phyloP scores from a whole-genome alignment of 257 asterid genomes.

The Scutellaria baicalensis region DNA sequence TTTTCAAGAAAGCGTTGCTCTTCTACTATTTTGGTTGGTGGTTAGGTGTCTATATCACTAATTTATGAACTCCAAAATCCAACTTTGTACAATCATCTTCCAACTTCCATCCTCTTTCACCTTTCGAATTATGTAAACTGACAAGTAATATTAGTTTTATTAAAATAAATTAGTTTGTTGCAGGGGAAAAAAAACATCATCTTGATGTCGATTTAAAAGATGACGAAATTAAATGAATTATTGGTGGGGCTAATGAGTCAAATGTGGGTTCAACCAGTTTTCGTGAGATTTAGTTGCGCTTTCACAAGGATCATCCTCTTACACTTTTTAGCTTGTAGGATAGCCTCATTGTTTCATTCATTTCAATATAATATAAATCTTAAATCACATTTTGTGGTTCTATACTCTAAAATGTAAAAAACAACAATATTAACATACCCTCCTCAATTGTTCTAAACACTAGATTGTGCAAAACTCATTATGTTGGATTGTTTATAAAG shows the following conservation, averaged over 20 bases:
- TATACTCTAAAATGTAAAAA: background rate
- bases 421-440: background rate
- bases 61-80: background rate
- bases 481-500: no score
- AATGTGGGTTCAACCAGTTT: background rate
- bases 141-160: no score
- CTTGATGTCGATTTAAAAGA: background rate
- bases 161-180: background rate
- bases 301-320: no score
- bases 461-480: no score
- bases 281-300: background rate
- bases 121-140: no score
- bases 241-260: background rate
- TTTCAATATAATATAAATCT: background rate
- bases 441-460: background rate
- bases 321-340: background rate
- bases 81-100: no score
- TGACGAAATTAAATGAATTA: background rate
- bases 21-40: background rate
- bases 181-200: background rate
- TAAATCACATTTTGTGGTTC: background rate
- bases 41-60: background rate
- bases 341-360: background rate
- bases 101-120: no score
- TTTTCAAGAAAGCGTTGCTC: background rate